Percentiles rank a stretch among this genome's conserved stretches.
Conservation (phyloP, 2,329 filamentous ascomycete species). For the Colletotrichum tropicale region DNA sequence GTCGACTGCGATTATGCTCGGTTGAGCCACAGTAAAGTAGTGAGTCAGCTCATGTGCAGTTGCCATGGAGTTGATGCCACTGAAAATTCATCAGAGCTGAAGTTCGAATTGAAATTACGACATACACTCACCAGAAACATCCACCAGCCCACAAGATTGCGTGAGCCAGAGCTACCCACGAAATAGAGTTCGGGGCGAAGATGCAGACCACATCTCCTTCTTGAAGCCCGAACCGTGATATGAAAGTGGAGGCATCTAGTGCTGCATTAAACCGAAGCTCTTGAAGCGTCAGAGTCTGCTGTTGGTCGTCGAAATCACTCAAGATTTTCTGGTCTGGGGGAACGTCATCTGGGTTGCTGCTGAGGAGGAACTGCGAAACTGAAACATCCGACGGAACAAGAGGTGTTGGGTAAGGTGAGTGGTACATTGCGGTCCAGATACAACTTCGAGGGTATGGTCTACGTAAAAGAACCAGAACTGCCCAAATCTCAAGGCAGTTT, state of each 20-base stretch:
- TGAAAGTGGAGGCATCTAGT: background rate
- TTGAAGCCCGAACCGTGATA: background rate
- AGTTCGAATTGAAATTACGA: background rate
- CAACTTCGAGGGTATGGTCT: background rate
- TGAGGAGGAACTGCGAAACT: background rate
- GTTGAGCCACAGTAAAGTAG: conserved; percentile 23
- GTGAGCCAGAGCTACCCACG: conserved; percentile 25
- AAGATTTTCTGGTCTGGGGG: background rate
- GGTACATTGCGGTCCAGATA: background rate
- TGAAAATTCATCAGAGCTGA: background rate
- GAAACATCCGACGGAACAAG: background rate
- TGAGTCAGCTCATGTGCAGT: conserved; percentile 26
- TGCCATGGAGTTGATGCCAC: conserved; percentile 26
- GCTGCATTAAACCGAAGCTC: background rate
- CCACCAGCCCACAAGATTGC: conserved; percentile 26
- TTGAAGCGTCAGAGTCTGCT: background rate
- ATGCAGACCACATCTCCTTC: conserved; percentile 25
- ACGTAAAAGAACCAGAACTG: background rate
- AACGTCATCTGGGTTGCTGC: background rate
- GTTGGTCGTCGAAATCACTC: background rate
- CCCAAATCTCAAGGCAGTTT: background rate
- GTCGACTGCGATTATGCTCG: conserved; percentile 24
- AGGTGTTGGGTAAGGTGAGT: background rate
- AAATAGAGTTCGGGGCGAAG: conserved; percentile 23
- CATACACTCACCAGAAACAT: conserved; percentile 1